Conservation (phyloP, 257 asterid species). For the Capsicum rhomboideum region DNA sequence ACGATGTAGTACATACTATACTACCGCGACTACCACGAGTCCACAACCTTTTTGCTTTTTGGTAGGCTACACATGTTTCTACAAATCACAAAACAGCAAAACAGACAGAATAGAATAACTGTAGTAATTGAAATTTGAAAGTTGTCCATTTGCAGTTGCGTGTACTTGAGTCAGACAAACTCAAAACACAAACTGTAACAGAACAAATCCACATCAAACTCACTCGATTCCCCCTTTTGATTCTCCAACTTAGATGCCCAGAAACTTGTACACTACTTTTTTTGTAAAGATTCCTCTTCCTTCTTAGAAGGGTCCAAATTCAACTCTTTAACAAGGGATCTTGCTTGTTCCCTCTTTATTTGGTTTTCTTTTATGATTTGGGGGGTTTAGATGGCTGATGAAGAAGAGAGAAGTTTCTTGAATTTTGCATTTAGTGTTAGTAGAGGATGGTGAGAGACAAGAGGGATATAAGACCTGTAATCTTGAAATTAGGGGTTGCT, state of each 20-base stretch:
- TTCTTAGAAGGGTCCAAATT: not conserved
- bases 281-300: not conserved
- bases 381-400: not conserved
- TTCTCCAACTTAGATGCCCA: not conserved
- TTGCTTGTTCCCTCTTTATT: not conserved
- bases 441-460: slow-evolving; percentile 27
- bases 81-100: not conserved
- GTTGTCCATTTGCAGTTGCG: not conserved
- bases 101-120: not conserved
- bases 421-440: not conserved
- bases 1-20: too few relatives aligned
- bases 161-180: not conserved
- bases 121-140: not conserved
- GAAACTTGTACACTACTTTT: not conserved
- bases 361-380: not conserved
- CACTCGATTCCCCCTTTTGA: not conserved
- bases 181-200: not conserved
- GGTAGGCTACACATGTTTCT: not conserved
- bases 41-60: too few relatives aligned
- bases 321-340: not conserved
- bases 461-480: slow-evolving; percentile 41
- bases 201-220: not conserved
- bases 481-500: slow-evolving; percentile 66
- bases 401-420: not conserved
- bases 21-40: too few relatives aligned